Evolutionary conservation across 2,329 filamentous ascomycete genomes (phyloP), one percentile per base, ranked within the genome.

Genomic region (Bipolaris gigantea): DNA sequence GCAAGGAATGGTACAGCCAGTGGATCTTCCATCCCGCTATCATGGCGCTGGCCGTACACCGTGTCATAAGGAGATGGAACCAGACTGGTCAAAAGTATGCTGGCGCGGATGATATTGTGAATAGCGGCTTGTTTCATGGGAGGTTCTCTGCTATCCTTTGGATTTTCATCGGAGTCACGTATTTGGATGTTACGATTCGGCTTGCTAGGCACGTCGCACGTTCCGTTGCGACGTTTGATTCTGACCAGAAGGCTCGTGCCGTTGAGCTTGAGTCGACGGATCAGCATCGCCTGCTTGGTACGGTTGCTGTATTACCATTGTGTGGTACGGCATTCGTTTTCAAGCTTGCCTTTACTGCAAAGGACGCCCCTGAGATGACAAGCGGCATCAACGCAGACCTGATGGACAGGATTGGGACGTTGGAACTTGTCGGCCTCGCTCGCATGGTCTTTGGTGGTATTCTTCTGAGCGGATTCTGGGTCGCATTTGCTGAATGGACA

Each of bases 1-100:
- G 70, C 4, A 69, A 71, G 44, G 54, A 67, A 27, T 68, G 66
- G 65, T 61, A 56, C 19, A 57, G 19, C 1, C 57, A 56, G 13
- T 66, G 67, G 57, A 40, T 69, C 4, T 66, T 73, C 19, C 69
- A 73, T 41, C 69, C 71, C 1, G 69, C 55, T 38, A 57, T 83
- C 13, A 64, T 81, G 30, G 78, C 89, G 0, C 78, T 93, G 7
- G 66, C 81, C 1, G 75, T 84, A 7, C 82, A 90, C 48, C 84
- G 92, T 33, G 65, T 96, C 2, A 77, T 86, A 34, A 80, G 90
- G 39, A 83, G 88, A 51, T 99, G 93, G 93, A 97, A 97, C 69
- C 94, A 97, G 73, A 97, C 94, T 0, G 94, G 94, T 4, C 93
- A 97, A 70, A 99, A 99, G 73, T 92, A 91, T 65, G 89, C 94